Percentiles rank a stretch among this genome's conserved stretches.
phyloP scores from a whole-genome alignment of 768 basidiomycete genomes.

The Cystobasidium ongulense region DNA sequence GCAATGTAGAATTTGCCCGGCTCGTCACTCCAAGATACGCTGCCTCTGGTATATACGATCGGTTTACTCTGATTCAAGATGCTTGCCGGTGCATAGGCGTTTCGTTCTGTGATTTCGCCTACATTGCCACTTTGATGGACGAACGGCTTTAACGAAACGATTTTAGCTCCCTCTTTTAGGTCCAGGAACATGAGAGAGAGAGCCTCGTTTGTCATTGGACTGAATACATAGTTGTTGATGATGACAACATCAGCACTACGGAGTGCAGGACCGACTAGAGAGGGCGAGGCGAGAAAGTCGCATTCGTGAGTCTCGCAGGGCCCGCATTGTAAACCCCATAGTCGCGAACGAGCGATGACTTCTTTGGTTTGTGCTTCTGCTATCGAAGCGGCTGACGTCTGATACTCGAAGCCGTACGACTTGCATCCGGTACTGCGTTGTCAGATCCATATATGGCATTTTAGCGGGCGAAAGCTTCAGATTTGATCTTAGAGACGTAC shows the following conservation, averaged over 20 bases:
- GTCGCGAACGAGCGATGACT: constrained; percentile 64
- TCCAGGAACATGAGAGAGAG: constrained; percentile 85
- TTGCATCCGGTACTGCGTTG: constrained; percentile 53
- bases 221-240: constrained; percentile 52
- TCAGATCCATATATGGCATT: too few species aligned
- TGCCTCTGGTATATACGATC: constrained; percentile 17
- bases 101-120: constrained; percentile 19
- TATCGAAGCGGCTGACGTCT: constrained; percentile 69
- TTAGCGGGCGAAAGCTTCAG: background rate
- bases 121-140: constrained; percentile 42
- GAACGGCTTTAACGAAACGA: constrained; percentile 81
- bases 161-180: constrained; percentile 80
- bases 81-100: constrained; percentile 28
- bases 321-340: constrained; percentile 81
- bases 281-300: constrained; percentile 66
- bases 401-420: constrained; percentile 71
- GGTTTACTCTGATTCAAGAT: constrained; percentile 28
- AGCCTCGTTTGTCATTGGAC: constrained; percentile 62
- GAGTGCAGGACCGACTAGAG: constrained; percentile 61
- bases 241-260: constrained; percentile 79
- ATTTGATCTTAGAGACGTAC: constrained; percentile 44
- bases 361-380: constrained; percentile 68
- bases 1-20: constrained; percentile 31
- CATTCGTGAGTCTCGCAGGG: constrained; percentile 72
- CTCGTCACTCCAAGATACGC: constrained; percentile 28